A percentile compares a stretch with the other conserved stretches of the same genome.
Evolutionary conservation across 345 rosid genomes (phyloP).

Genomic region (Luvunga scandens): DNA sequence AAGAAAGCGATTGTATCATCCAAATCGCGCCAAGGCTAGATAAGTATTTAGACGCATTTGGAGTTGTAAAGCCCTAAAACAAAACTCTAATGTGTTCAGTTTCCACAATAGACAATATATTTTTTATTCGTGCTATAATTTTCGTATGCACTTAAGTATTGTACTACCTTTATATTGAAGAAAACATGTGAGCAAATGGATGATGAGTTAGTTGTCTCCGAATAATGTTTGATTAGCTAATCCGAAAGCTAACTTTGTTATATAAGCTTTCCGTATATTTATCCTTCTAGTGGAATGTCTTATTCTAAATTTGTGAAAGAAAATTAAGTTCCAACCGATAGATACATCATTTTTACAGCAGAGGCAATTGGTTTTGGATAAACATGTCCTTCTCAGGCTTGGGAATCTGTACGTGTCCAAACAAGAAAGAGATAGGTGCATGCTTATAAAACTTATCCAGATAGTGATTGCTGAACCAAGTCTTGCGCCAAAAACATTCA

Average conservation of each 20-base stretch:
- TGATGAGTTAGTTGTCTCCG: neutral
- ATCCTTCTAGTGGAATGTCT: neutral
- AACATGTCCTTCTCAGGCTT: constrained; percentile 3
- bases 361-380: neutral
- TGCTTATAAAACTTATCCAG: constrained; percentile 7
- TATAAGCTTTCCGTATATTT: neutral
- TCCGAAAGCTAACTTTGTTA: neutral
- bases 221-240: neutral
- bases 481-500: neutral
- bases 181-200: neutral
- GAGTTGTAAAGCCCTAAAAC: neutral
- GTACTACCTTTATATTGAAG: neutral
- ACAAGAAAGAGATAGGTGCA: neutral
- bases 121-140: neutral
- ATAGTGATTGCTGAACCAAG: constrained; percentile 11
- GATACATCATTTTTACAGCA: neutral
- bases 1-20: too few relatives aligned
- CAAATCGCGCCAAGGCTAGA: too few relatives aligned
- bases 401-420: too few relatives aligned
- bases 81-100: neutral
- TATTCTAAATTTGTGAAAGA: neutral
- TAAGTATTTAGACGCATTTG: neutral
- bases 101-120: neutral
- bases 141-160: neutral
- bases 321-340: constrained; percentile 12